Evolutionary conservation across 306 rosid genomes (phyloP).

Genomic region (Vigna mungo): DNA sequence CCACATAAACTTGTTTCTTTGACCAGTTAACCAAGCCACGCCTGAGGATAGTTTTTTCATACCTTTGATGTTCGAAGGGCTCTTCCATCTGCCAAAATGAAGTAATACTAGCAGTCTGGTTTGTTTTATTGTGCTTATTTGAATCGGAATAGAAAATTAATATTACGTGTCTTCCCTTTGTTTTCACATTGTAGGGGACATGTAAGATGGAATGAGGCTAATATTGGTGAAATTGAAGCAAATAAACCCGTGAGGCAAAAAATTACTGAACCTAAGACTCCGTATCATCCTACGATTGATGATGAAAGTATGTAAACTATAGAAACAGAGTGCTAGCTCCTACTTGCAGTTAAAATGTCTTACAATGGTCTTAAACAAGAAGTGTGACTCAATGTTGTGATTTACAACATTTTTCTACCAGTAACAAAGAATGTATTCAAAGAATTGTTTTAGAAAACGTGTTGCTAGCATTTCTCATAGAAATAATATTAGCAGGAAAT

Average conservation of each 20-base stretch:
- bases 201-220: conserved; percentile 61
- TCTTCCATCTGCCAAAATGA: conserved; percentile 60
- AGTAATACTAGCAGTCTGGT: conserved; percentile 53
- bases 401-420: background rate
- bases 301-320: conserved; percentile 52
- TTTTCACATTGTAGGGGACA: conserved; percentile 50
- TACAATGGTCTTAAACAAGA: background rate
- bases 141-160: conserved; percentile 7
- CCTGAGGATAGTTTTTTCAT: conserved; percentile 45
- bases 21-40: conserved; percentile 50
- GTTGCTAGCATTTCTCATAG: background rate
- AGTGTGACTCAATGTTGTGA: background rate
- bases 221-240: conserved; percentile 61
- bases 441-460: background rate
- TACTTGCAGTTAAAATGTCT: too few relatives aligned
- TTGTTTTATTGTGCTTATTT: conserved; percentile 18
- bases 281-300: conserved; percentile 57
- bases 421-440: background rate
- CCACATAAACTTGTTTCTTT: conserved; percentile 23
- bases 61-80: conserved; percentile 45
- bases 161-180: conserved; percentile 35
- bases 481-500: background rate
- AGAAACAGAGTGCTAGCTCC: background rate
- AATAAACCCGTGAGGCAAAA: conserved; percentile 61
- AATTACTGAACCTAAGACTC: conserved; percentile 68